phyloP scores from a whole-genome alignment of 257 asterid genomes.

The Nemophila menziesii region DNA sequence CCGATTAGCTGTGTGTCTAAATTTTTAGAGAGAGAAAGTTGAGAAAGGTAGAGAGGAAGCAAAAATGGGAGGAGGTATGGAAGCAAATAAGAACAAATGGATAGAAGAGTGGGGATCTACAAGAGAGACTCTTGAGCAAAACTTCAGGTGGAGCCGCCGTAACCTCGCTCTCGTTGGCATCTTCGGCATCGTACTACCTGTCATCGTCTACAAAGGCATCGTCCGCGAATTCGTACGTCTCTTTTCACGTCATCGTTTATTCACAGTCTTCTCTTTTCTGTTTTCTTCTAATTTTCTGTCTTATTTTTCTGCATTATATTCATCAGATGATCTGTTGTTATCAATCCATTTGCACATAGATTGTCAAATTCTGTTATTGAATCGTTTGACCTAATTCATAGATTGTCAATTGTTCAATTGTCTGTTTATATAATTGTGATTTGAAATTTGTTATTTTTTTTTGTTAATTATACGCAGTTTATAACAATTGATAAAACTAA shows the following conservation, averaged over 20 bases:
- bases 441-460: no score
- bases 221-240: slow-evolving; percentile 68
- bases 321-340: background rate
- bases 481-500: no score
- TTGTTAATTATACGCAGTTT: no score
- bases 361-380: no score
- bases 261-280: background rate
- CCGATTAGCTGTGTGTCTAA: no score
- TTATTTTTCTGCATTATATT: background rate
- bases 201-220: slow-evolving; percentile 76
- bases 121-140: slow-evolving; percentile 79
- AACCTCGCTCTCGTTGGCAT: slow-evolving; percentile 74
- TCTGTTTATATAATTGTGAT: no score
- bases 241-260: background rate
- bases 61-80: slow-evolving; percentile 94
- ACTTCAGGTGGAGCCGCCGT: slow-evolving; percentile 89
- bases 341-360: background rate
- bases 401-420: no score
- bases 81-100: slow-evolving; percentile 66
- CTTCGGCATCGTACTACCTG: slow-evolving; percentile 75
- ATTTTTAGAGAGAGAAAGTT: background rate
- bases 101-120: slow-evolving; percentile 74
- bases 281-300: background rate
- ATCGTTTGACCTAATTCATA: no score
- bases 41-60: background rate